A percentile compares a stretch with the other conserved stretches of the same genome.
Conservation (phyloP, 2,329 filamentous ascomycete genomes). For the Epicoccum sorghinum region DNA sequence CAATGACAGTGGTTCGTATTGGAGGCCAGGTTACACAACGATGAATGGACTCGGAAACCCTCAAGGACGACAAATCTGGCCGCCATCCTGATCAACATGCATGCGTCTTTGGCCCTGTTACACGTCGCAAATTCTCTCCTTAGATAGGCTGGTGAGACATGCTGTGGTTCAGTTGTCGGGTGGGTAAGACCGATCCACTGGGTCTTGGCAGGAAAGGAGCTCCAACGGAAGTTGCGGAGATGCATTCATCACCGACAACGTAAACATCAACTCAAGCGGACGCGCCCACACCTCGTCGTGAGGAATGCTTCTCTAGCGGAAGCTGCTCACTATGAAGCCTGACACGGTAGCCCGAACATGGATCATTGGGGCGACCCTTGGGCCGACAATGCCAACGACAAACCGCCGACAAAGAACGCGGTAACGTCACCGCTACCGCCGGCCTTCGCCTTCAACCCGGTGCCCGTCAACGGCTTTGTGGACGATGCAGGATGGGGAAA, state of each 20-base stretch:
- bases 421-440: slow-evolving; percentile 28
- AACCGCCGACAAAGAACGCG: slow-evolving; percentile 31
- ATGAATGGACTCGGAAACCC: too few species aligned
- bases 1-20: too few species aligned
- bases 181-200: neutral
- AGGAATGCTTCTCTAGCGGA: slow-evolving; percentile 40
- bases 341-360: slow-evolving; percentile 40
- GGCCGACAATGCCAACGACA: slow-evolving; percentile 43
- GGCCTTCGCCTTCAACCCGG: slow-evolving; percentile 22
- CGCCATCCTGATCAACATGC: too few species aligned
- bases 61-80: too few species aligned
- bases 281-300: slow-evolving; percentile 6
- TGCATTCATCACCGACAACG: slow-evolving; percentile 4
- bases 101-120: neutral
- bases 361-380: slow-evolving; percentile 52
- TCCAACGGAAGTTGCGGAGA: slow-evolving; percentile 1
- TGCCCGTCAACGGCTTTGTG: slow-evolving; percentile 38
- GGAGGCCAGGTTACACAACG: too few species aligned
- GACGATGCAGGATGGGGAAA: slow-evolving; percentile 47
- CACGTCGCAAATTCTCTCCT: neutral
- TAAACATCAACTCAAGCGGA: slow-evolving; percentile 1
- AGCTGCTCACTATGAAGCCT: slow-evolving; percentile 46
- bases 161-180: slow-evolving; percentile 1
- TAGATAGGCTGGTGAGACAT: slow-evolving; percentile 1
- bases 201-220: slow-evolving; percentile 8